Percentiles rank a stretch among this genome's conserved stretches.
Conservation (phyloP, 1,139 yeast species). For the Citeromyces siamensis region DNA sequence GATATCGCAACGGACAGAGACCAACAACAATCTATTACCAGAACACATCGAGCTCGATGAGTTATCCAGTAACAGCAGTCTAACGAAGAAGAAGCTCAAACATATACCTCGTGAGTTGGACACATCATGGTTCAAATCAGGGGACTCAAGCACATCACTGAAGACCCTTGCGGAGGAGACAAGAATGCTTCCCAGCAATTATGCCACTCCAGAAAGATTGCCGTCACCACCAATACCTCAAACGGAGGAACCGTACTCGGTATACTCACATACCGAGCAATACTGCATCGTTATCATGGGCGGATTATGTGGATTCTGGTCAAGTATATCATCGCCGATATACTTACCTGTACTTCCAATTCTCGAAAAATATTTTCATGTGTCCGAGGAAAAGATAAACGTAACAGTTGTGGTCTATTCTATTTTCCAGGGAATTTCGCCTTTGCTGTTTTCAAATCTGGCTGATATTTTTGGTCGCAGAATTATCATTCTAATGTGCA, state of each 20-base stretch:
- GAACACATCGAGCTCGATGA: slow-evolving; percentile 1
- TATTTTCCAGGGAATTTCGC: slow-evolving; percentile 51
- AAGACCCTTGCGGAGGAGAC: slow-evolving; percentile 1
- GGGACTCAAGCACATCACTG: neutral
- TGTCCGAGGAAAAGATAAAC: slow-evolving; percentile 39
- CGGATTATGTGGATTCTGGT: slow-evolving; percentile 28
- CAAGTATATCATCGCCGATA: slow-evolving; percentile 49
- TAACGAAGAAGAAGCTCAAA: neutral
- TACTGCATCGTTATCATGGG: slow-evolving; percentile 1
- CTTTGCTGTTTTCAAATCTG: slow-evolving; percentile 42
- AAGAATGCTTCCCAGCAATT: slow-evolving; percentile 1
- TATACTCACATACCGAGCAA: neutral
- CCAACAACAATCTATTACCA: neutral
- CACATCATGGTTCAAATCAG: slow-evolving; percentile 1
- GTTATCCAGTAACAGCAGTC: slow-evolving; percentile 3
- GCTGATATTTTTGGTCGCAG: slow-evolving; percentile 56
- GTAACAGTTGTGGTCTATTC: slow-evolving; percentile 55
- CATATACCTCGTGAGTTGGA: slow-evolving; percentile 2
- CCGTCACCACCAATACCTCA: neutral
- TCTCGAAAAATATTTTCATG: slow-evolving; percentile 33
- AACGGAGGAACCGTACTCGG: slow-evolving; percentile 1
- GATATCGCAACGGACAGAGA: neutral
- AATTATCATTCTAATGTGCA: slow-evolving; percentile 39
- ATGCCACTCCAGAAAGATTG: neutral
- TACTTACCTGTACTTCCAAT: slow-evolving; percentile 53